Base-by-base conservation (phyloP, 805 yeast species). In the Wickerhamomyces hampshirensis region DNA sequence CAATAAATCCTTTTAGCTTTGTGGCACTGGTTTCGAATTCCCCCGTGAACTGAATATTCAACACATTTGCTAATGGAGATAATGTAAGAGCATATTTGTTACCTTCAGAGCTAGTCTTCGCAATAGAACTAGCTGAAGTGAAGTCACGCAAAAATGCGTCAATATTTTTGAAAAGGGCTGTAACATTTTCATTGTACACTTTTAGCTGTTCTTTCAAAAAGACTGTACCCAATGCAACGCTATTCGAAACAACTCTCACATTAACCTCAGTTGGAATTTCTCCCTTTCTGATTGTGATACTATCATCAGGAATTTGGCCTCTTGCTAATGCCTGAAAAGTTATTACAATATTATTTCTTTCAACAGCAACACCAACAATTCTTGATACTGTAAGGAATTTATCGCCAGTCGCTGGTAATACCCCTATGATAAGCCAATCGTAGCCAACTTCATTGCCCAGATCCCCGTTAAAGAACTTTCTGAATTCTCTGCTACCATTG, bases 31-130 rank as follows among this genome's bases (percentile, higher is more conserved):
- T 61, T 14, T 62, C 58, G 40, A 72, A 73, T 35, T 68, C 73
- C 26, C 71, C 65, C 3, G 67, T 66, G 35, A 80, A 60, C 50
- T 78, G 84, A 31, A 73, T 52, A 44, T 66, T 71, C n/a, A 80
- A 58, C 0, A 79, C 68, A 43, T 71, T 71, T 0, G 84, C 75
- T 35, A 80, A 55, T 0, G 88, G 88, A 9, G 80, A 69, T 15
- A 80, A 57, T 2, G 73, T 62, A 16, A 77, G 51, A 11, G 79
- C 58, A 26, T 58, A 48, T 12, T 46, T 51, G 27, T 37, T 47
- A 0, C 41, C 40, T 15, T 40, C 42, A 9, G 56, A 10, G 13
- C 5, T 36, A 5, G 44, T 43, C 24, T 51, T 52, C n/a, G 46
- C 50, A 23, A 48, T 31, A 3, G 48, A 39, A 27, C 60, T 50